Evolutionary conservation across 1,139 yeast genomes (phyloP).

Genomic region (Tardiomyces depauwii): DNA sequence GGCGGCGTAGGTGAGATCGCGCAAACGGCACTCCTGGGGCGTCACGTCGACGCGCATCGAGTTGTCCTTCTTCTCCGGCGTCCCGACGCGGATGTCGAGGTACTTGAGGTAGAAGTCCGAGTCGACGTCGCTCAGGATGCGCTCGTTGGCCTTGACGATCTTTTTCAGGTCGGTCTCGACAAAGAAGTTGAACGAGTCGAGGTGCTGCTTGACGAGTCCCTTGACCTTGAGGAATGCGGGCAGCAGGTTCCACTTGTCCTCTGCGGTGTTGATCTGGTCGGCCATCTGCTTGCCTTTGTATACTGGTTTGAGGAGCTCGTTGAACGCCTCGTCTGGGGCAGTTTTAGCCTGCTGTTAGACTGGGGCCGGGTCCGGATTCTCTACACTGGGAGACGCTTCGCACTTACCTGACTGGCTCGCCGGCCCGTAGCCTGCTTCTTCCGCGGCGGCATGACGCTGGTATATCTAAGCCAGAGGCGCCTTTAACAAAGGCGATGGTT

Average conservation of each 20-base stretch:
- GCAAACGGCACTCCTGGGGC: conserved; percentile 92
- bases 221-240: conserved; percentile 95
- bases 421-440: background rate
- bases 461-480: no score
- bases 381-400: no score
- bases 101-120: conserved; percentile 92
- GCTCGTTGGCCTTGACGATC: conserved; percentile 82
- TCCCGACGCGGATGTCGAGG: conserved; percentile 76
- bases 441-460: background rate
- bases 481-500: no score
- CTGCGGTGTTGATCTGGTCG: conserved; percentile 79
- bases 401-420: background rate
- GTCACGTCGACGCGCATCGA: conserved; percentile 39
- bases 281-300: conserved; percentile 80
- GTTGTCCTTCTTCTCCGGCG: conserved; percentile 41
- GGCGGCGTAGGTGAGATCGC: conserved; percentile 93
- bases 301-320: conserved; percentile 60
- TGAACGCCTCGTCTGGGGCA: background rate
- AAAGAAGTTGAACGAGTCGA: conserved; percentile 93
- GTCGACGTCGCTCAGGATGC: conserved; percentile 86
- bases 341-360: background rate
- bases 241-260: conserved; percentile 90
- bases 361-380: no score
- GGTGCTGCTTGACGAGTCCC: conserved; percentile 92
- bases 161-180: conserved; percentile 89